Percentiles rank a stretch among this genome's conserved stretches.
Conservation (phyloP, 306 rosid genomes). For the Aeschynomene evenia region DNA sequence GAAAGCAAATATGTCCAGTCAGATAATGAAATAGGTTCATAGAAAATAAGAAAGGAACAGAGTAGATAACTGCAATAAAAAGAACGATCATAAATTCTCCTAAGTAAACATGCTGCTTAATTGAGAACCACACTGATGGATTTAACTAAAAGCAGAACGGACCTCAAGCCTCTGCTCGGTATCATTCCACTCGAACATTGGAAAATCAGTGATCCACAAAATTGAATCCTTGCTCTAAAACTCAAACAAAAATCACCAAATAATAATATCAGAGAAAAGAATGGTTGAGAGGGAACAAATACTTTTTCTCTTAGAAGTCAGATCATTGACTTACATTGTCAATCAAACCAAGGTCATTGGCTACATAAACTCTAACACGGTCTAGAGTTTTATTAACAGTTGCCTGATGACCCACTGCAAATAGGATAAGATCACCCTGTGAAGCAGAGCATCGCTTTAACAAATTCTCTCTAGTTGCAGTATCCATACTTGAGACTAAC, state of each 20-base stretch:
- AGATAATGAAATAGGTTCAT: background rate
- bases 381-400: constrained; percentile 81
- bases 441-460: constrained; percentile 58
- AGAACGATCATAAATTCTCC: background rate
- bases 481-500: constrained; percentile 68
- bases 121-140: constrained; percentile 9
- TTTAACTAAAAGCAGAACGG: constrained; percentile 29
- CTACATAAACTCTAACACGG: constrained; percentile 71
- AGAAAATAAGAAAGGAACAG: background rate
- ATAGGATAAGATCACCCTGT: constrained; percentile 72
- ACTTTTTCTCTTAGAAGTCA: background rate
- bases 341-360: constrained; percentile 69
- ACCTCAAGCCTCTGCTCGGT: constrained; percentile 92
- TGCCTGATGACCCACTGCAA: constrained; percentile 68
- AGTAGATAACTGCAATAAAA: background rate
- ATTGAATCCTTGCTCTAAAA: constrained; percentile 78
- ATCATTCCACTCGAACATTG: constrained; percentile 99
- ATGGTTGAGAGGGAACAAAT: background rate
- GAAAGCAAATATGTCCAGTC: constrained; percentile 3
- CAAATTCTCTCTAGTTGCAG: constrained; percentile 48
- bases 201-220: constrained; percentile 94
- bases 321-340: constrained; percentile 63
- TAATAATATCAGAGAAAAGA: constrained; percentile 31
- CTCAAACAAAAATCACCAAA: constrained; percentile 28
- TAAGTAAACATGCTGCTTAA: background rate